phyloP scores from a whole-genome alignment of 352 stramenopile species.

The Poterioochromonas sp. region DNA sequence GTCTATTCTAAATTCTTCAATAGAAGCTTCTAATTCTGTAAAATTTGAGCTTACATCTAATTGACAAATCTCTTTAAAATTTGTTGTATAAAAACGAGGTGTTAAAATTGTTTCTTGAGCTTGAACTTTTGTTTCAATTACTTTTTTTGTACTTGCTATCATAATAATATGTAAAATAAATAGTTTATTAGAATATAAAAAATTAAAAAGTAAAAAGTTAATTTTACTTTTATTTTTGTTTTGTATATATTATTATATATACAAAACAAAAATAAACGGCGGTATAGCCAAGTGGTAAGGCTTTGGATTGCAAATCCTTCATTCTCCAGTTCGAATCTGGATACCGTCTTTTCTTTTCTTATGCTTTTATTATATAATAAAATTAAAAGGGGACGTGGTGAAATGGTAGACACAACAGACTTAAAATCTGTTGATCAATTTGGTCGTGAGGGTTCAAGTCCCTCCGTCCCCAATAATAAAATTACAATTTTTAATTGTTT shows the following conservation, averaged over 20 bases:
- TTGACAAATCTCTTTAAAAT: conserved; percentile 26
- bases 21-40: conserved; percentile 1
- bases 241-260: not conserved
- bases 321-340: conserved; percentile 32
- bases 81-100: conserved; percentile 30
- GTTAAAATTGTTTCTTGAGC: conserved; percentile 16
- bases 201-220: not conserved
- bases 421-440: conserved; percentile 34
- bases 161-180: not conserved
- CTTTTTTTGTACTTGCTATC: not conserved
- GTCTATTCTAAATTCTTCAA: conserved; percentile 34
- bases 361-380: conserved; percentile 33
- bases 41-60: conserved; percentile 5
- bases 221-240: not conserved
- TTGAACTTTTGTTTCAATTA: not conserved
- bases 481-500: conserved; percentile 33
- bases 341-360: conserved; percentile 33
- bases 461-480: conserved; percentile 32
- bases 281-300: conserved; percentile 24
- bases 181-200: not conserved
- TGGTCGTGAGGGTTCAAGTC: conserved; percentile 33
- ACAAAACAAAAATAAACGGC: not conserved
- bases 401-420: conserved; percentile 33
- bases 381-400: conserved; percentile 29
- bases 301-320: conserved; percentile 30